Evolutionary conservation across 495 filamentous ascomycete species (phyloP).

Genomic region (Annulohypoxylon bovei): DNA sequence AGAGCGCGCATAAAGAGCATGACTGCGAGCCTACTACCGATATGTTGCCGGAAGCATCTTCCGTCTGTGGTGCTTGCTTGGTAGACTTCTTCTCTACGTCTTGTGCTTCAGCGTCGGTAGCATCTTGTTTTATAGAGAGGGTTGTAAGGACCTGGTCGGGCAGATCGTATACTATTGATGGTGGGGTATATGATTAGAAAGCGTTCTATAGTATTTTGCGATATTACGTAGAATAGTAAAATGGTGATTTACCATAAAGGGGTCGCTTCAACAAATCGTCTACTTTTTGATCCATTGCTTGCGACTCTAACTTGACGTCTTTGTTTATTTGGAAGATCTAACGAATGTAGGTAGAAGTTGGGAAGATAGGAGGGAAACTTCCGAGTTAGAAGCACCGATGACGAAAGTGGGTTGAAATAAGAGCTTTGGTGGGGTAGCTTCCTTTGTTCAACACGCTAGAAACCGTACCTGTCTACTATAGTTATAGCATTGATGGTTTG

Average conservation of each 20-base stretch:
- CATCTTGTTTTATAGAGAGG: slow-evolving; percentile 66
- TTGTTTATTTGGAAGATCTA: neutral
- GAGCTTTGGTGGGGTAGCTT: slow-evolving; percentile 37
- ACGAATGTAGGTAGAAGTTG: neutral
- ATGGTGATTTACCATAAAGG: slow-evolving; percentile 48
- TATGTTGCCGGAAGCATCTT: slow-evolving; percentile 49
- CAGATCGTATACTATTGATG: slow-evolving; percentile 80
- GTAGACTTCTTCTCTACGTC: slow-evolving; percentile 41
- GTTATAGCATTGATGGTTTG: neutral
- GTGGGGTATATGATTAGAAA: slow-evolving; percentile 30
- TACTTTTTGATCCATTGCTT: slow-evolving; percentile 36
- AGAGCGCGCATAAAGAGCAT: slow-evolving; percentile 81
- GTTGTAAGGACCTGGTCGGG: slow-evolving; percentile 79
- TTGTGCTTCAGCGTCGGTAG: slow-evolving; percentile 38
- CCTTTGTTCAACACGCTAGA: neutral
- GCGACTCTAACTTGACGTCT: neutral
- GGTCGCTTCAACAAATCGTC: slow-evolving; percentile 55
- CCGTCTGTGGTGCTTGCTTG: slow-evolving; percentile 28
- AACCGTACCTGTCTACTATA: neutral
- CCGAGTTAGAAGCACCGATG: slow-evolving; percentile 12
- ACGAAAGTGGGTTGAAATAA: slow-evolving; percentile 27
- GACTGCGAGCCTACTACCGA: slow-evolving; percentile 71
- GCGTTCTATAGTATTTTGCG: neutral
- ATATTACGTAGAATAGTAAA: neutral
- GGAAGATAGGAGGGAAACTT: neutral